phyloP scores from a whole-genome alignment of 2,329 filamentous ascomycete genomes.

The Colletotrichum godetiae region DNA sequence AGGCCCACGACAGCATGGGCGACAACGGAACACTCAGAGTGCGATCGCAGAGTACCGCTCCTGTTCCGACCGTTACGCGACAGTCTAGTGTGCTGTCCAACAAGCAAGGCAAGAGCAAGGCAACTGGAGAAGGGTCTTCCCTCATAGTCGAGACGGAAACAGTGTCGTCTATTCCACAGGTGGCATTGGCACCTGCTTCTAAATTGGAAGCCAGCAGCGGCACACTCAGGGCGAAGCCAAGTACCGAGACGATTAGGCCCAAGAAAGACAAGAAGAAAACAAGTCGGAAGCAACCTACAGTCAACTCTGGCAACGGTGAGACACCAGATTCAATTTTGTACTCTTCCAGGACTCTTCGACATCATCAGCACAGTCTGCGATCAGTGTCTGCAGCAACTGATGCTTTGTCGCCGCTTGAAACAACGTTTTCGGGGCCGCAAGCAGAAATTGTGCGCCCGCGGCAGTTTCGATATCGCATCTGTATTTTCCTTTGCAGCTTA shows the following conservation, averaged over 20 bases:
- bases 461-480: constrained; percentile 29
- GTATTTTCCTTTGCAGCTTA: background rate
- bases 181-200: constrained; percentile 75
- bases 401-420: constrained; percentile 49
- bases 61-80: constrained; percentile 66
- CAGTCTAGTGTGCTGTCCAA: constrained; percentile 75
- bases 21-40: constrained; percentile 69
- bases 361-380: constrained; percentile 54
- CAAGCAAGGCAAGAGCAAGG: constrained; percentile 76
- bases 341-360: constrained; percentile 39
- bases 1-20: constrained; percentile 66
- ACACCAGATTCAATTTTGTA: constrained; percentile 40
- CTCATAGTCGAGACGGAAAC: constrained; percentile 99
- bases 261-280: constrained; percentile 91
- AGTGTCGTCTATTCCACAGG: constrained; percentile 89
- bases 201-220: constrained; percentile 73
- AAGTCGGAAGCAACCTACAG: constrained; percentile 77
- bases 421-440: constrained; percentile 47
- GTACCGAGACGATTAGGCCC: constrained; percentile 94
- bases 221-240: constrained; percentile 86
- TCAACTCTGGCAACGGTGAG: constrained; percentile 80
- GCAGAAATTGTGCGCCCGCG: constrained; percentile 43
- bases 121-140: constrained; percentile 75
- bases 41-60: constrained; percentile 55
- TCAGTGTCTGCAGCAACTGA: constrained; percentile 46